Percentiles rank a stretch among this genome's conserved stretches.
These are phyloP conservation scores for Cystobasidium ongulense DNA, from an alignment of 768 basidiomycete species.

Conservation along the genomic window DNA sequence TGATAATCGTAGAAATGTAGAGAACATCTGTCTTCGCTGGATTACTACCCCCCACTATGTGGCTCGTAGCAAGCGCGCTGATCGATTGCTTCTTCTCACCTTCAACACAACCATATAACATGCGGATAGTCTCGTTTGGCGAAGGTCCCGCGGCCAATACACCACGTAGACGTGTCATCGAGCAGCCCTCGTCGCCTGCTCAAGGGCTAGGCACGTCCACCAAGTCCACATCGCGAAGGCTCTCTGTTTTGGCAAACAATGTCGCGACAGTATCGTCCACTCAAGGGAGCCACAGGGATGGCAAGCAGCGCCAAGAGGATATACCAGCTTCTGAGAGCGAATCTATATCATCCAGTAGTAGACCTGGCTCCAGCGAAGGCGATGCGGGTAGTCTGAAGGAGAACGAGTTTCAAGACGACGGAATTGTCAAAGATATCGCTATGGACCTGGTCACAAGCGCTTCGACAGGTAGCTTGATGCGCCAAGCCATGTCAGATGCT, in stretches of 20 bases:
- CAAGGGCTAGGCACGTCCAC: background rate
- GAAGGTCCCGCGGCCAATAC: background rate
- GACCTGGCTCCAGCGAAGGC: background rate
- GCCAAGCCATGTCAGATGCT: background rate
- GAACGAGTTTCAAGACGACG: background rate
- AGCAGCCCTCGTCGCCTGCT: background rate
- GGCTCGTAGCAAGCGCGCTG: no score
- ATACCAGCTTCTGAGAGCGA: background rate
- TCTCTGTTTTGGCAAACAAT: background rate
- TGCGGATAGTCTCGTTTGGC: background rate
- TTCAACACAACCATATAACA: background rate
- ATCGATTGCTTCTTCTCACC: background rate
- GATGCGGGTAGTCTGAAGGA: background rate
- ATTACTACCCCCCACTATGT: no score
- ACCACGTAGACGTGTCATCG: background rate
- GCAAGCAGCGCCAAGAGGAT: background rate
- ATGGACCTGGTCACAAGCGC: conserved; percentile 11
- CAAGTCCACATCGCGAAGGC: background rate
- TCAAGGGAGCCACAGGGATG: background rate
- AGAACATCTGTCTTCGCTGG: no score
- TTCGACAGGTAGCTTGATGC: background rate
- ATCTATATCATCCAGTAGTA: background rate
- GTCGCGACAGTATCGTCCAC: background rate
- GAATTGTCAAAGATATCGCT: background rate
- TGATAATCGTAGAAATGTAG: no score